Base-by-base conservation (phyloP, 1,284 basidiomycete genomes). In the Ustilago curta region DNA sequence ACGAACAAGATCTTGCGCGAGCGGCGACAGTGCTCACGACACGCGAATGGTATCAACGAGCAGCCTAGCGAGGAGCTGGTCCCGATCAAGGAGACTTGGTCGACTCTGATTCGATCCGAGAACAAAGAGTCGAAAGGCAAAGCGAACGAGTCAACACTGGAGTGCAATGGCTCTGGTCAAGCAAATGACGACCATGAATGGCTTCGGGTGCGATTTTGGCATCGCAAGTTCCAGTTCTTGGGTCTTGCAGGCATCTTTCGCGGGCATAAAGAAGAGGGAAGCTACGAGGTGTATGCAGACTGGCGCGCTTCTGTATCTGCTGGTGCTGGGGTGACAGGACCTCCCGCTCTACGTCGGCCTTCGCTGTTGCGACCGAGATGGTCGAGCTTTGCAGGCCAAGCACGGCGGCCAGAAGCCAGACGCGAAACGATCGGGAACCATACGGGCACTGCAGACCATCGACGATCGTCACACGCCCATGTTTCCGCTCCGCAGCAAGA, bases 231-330 rank as follows among this genome's bases (percentile, higher is more conserved):
- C 39, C 62, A 65, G 25, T 55, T 27, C 19, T 44, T 70, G 6
- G 68, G 68, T 2, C 61, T 70, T 21, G 68, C 68, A 32, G 68
- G 68, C 32, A 65, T 70, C 50, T 65, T 61, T 25, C 57, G 50
- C 27, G 62, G 39, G 27, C 45, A 61, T 39, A 52, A 54, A 27
- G 31, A 35, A 16, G 52, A 58, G 32, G 52, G 42, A 55, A 47
- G 40, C 25, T 23, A 31, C 29, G 61, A 57, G 40, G 44, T 40
- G 16, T 58, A 53, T 39, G 37, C 68, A 11, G 70, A 73, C 53
- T 73, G 70, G 70, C 59, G 60, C 18, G 27, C 48, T 3, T 65
- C 65, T 3, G 19, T 64, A 1, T 70, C 68, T 1, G 48, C 49
- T 16, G 57, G 32, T 40, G 42, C 57, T n/a, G 49, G 48, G 27